phyloP scores from a whole-genome alignment of 768 basidiomycete species.

The Pleurotus giganteus region DNA sequence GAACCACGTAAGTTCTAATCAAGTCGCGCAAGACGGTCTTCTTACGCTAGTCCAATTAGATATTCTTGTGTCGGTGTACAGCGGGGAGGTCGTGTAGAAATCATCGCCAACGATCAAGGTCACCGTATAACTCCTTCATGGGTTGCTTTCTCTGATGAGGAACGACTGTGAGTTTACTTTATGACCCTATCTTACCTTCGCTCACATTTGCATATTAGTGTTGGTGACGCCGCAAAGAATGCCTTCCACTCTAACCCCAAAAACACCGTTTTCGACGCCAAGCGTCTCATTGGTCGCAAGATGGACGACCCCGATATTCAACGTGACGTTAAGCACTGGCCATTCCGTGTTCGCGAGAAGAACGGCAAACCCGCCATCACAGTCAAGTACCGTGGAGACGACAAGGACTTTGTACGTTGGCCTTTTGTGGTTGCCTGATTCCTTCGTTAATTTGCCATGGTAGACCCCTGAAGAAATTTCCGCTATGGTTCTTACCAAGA shows the following conservation, averaged over 20 bases:
- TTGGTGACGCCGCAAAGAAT: conserved; percentile 97
- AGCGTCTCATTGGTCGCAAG: conserved; percentile 90
- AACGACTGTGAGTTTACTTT: conserved; percentile 54
- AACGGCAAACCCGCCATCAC: conserved; percentile 77
- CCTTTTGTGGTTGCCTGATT: background rate
- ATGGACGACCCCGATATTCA: conserved; percentile 77
- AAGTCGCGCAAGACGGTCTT: background rate
- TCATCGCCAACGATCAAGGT: conserved; percentile 88
- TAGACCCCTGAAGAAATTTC: conserved; percentile 93
- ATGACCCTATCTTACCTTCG: background rate
- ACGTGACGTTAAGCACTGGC: conserved; percentile 89
- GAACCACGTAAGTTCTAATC: conserved; percentile 67
- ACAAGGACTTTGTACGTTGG: conserved; percentile 75
- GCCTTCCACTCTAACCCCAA: conserved; percentile 87
- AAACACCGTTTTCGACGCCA: conserved; percentile 97
- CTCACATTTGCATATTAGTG: conserved; percentile 30
- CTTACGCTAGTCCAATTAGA: conserved; percentile 33
- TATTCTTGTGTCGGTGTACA: conserved; percentile 97
- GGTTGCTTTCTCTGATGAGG: conserved; percentile 79
- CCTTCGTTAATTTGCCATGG: background rate
- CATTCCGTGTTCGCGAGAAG: conserved; percentile 80
- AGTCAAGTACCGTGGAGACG: conserved; percentile 76
- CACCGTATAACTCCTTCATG: conserved; percentile 89
- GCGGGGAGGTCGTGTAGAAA: conserved; percentile 83
- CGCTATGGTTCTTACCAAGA: conserved; percentile 94